phyloP scores from a whole-genome alignment of 2,329 filamentous ascomycete species.

The Colletotrichum siamense region DNA sequence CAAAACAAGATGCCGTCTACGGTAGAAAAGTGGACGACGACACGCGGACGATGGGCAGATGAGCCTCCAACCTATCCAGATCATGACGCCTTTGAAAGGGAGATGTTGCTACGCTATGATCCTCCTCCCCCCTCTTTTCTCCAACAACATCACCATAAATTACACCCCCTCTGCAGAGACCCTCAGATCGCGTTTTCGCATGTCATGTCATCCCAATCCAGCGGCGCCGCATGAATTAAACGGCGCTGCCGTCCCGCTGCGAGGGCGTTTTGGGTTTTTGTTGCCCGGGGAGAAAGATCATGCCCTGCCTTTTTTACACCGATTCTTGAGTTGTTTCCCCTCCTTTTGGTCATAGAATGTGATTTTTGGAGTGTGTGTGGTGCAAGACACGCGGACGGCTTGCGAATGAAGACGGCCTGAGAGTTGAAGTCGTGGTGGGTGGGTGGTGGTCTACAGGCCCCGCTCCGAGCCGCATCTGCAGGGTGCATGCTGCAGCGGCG shows the following conservation, averaged over 20 bases:
- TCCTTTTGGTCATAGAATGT: background rate
- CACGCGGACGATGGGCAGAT: background rate
- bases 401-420: background rate
- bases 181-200: background rate
- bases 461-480: background rate
- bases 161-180: background rate
- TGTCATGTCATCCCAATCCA: background rate
- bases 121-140: background rate
- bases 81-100: background rate
- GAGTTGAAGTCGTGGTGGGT: background rate
- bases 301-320: background rate
- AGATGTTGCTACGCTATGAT: background rate
- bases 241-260: background rate
- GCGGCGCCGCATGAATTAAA: background rate
- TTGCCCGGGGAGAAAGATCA: background rate
- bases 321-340: background rate
- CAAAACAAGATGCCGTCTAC: background rate
- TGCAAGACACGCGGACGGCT: background rate
- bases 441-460: background rate
- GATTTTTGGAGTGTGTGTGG: background rate
- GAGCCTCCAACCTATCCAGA: background rate
- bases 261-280: background rate
- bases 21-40: background rate
- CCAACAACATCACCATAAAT: background rate
- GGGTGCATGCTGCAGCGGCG: background rate